Conservation (phyloP, 2,329 filamentous ascomycete species). For the Ramularia collo-cygni region DNA sequence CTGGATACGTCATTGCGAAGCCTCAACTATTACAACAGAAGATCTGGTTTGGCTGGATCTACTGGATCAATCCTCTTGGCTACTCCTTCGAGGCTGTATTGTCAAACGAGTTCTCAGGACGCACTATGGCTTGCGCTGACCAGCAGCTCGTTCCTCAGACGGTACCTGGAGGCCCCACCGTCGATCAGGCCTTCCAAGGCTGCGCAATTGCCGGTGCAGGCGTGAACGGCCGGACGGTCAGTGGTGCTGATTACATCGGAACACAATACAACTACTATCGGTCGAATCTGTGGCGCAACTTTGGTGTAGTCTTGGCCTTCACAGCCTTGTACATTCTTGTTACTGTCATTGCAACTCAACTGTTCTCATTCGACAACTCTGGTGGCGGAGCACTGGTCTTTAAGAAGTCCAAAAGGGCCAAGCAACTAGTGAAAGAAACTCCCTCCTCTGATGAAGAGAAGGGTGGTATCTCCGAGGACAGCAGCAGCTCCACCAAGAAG, state of each 20-base stretch:
- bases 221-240: conserved; percentile 44
- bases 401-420: conserved; percentile 59
- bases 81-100: conserved; percentile 64
- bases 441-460: conserved; percentile 54
- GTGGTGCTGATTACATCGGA: conserved; percentile 49
- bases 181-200: conserved; percentile 52
- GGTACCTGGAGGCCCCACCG: conserved; percentile 51
- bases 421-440: conserved; percentile 44
- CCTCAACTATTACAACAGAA: conserved; percentile 51
- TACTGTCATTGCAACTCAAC: conserved; percentile 63
- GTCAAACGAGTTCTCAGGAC: conserved; percentile 56
- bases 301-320: conserved; percentile 70
- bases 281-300: conserved; percentile 62
- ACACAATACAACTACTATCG: conserved; percentile 52
- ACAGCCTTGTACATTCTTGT: conserved; percentile 65
- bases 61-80: conserved; percentile 42
- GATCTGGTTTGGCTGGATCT: conserved; percentile 62
- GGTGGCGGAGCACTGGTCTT: conserved; percentile 66
- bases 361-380: conserved; percentile 54
- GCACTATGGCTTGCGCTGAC: conserved; percentile 52
- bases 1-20: conserved; percentile 58
- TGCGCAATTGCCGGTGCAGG: conserved; percentile 55
- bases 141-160: conserved; percentile 57
- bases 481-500: conserved; percentile 27
- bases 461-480: conserved; percentile 27